These are phyloP conservation scores for Sugiyamaella neomexicana DNA, from an alignment of 1,139 yeast species.

Conservation along the genomic window DNA sequence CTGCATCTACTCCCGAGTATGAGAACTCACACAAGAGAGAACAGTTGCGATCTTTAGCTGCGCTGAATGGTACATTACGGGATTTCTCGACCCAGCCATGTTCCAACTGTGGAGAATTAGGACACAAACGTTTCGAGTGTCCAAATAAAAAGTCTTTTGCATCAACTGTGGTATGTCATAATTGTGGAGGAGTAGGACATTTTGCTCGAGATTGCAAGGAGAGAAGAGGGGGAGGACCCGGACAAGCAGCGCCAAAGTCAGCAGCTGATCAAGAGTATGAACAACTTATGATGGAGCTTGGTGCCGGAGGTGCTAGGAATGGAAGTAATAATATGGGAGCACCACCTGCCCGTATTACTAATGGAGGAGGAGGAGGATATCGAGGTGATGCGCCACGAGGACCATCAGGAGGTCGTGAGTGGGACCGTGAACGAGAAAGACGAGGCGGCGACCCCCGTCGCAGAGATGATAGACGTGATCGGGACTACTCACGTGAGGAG, in stretches of 20 bases:
- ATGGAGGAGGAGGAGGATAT: neutral
- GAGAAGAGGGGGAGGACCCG: constrained; percentile 15
- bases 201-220: constrained; percentile 81
- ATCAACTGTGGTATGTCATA: constrained; percentile 64
- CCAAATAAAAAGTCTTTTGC: constrained; percentile 55
- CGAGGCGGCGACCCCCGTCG: constrained; percentile 22
- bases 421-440: constrained; percentile 18
- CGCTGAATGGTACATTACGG: constrained; percentile 88
- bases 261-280: constrained; percentile 51
- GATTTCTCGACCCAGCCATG: constrained; percentile 75
- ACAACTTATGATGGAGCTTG: constrained; percentile 51
- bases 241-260: constrained; percentile 21
- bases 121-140: constrained; percentile 63
- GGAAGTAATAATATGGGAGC: constrained; percentile 18
- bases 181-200: constrained; percentile 84
- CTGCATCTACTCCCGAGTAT: constrained; percentile 84
- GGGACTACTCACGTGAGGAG: constrained; percentile 13
- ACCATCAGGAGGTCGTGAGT: constrained; percentile 3
- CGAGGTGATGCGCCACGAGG: constrained; percentile 5
- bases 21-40: constrained; percentile 89
- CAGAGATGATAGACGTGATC: constrained; percentile 20
- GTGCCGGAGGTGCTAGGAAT: constrained; percentile 14
- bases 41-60: constrained; percentile 89
- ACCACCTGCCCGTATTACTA: neutral
- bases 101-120: constrained; percentile 57